Evolutionary conservation across 2,329 filamentous ascomycete species (phyloP), one percentile per base, ranked within the genome.

Genomic region (Alternaria triticimaculans): DNA sequence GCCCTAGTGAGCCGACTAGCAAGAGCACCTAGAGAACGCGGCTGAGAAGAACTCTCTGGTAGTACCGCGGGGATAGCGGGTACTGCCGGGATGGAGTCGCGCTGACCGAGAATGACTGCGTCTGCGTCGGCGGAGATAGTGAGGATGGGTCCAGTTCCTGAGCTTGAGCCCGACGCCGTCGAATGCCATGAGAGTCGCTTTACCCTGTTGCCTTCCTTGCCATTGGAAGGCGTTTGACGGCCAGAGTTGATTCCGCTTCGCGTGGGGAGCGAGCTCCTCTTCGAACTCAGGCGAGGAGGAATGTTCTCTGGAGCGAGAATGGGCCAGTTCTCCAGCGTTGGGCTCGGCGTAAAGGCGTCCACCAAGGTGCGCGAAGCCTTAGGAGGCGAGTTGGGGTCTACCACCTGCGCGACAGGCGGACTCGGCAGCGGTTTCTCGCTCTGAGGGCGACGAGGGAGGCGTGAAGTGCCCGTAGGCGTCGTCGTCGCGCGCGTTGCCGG

Each of bases 381-480:
- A 8, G 68, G 71, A 4, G 80, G 80, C 55, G 76, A 80, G 20
- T 67, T 51, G 4, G 69, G 66, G 37, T 76, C 68, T 10, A 72
- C 57, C 5, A 81, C 28, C 14, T 78, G 75, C 23, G 71, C 76
- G 12, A 80, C 58, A 3, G 81, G 81, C 10, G 77, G 76, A 44
- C 78, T 76, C 9, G 81, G 81, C 5, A 83, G 70, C n/a, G 79
- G 76, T 65, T 83, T 83, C 33, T 81, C 65, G 25, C 64, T 69
- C 5, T 63, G 55, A 26, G 64, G 61, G 44, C 66, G 73, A 48
- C 75, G 76, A 37, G 78, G 77, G n/a, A 80, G 72, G 53, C 62
- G 76, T 4, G 76, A 79, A 26, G 50, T 57, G 26, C 51, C 49
- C 15, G 62, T 54, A 30, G 67, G 66, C 60, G 62, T 58, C 20